Evolutionary conservation across 2,329 filamentous ascomycete species (phyloP), one percentile per base, ranked within the genome.

Genomic region (Kalmusia sp.): DNA sequence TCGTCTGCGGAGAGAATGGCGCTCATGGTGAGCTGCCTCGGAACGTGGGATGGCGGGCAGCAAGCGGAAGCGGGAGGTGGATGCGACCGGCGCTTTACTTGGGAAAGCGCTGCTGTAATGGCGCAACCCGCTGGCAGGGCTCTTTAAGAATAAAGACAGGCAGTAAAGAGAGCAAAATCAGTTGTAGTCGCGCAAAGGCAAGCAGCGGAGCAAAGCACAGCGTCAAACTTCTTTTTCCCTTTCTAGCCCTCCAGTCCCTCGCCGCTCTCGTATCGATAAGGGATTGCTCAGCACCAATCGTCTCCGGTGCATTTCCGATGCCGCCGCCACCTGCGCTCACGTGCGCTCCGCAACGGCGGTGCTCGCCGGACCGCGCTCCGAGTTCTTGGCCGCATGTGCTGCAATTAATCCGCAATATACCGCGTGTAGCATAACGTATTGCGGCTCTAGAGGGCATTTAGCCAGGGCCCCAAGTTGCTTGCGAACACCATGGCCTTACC

Each of bases 1-100:
- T 97, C 93, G 80, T 99, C 93, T 69, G 90, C 89, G 51, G 93
- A 98, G 68, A 99, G 89, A 69, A 99, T 99, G 58, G 95, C 95
- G 73, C 92, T 96, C 95, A 99, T 99, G 50, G 54, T 68, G 62
- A 59, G 58, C 54, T 34, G 31, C 38, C 22, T 28, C 8, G 22
- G 53, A n/a, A 47, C 35, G 56, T 61, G 61, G 57, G 53, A 51
- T 55, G 52, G 37, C 24, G 40, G 35, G 56, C 34, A 35, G 50
- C 46, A 30, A 28, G 49, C 37, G 49, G 24, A 34, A 38, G 44
- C 6, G 44, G 39, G 55, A 30, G 31, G 17, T 14, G n/a, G 27
- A 25, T 52, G 59, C 56, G 56, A 54, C 49, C 48, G 35, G 45
- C 34, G 38, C 37, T 17, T 38, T 17, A 21, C 56, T 53, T 50